phyloP scores from a whole-genome alignment of 2,329 filamentous ascomycete species.

The Capronia epimyces region DNA sequence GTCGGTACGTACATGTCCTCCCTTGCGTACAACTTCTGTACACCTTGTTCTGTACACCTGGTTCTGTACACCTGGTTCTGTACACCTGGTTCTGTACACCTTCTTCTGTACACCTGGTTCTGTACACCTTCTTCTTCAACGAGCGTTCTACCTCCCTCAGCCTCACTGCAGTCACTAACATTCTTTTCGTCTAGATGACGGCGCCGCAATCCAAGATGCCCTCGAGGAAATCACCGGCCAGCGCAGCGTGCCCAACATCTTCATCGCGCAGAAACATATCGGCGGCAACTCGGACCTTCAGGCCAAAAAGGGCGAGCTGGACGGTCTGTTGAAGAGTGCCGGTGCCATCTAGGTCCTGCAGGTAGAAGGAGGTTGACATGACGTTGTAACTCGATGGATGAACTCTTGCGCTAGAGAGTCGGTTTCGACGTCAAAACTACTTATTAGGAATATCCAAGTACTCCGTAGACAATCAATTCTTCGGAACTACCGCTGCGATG shows the following conservation, averaged over 20 bases:
- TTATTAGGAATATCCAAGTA: no score
- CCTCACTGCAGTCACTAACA: not conserved
- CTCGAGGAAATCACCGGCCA: constrained; percentile 76
- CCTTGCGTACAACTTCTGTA: no score
- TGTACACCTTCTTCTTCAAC: no score
- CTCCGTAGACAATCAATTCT: no score
- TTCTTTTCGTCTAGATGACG: constrained; percentile 59
- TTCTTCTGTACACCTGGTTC: no score
- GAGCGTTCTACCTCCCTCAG: no score
- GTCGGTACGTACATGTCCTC: constrained; percentile 55
- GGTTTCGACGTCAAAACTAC: no score
- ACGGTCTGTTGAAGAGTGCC: constrained; percentile 58
- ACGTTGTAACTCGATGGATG: not conserved
- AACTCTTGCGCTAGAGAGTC: not conserved
- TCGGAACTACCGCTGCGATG: no score
- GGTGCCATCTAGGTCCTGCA: constrained; percentile 55
- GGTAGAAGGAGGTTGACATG: not conserved
- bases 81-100: no score
- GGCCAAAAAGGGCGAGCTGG: constrained; percentile 59
- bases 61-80: no score
- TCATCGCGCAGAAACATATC: constrained; percentile 84
- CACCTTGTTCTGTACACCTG: no score
- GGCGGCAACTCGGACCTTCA: constrained; percentile 91
- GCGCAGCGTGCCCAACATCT: constrained; percentile 91
- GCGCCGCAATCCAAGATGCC: constrained; percentile 73